These are phyloP conservation scores for Scedosporium aurantiacum DNA, from an alignment of 2,329 filamentous ascomycete species.

Conservation along the genomic window DNA sequence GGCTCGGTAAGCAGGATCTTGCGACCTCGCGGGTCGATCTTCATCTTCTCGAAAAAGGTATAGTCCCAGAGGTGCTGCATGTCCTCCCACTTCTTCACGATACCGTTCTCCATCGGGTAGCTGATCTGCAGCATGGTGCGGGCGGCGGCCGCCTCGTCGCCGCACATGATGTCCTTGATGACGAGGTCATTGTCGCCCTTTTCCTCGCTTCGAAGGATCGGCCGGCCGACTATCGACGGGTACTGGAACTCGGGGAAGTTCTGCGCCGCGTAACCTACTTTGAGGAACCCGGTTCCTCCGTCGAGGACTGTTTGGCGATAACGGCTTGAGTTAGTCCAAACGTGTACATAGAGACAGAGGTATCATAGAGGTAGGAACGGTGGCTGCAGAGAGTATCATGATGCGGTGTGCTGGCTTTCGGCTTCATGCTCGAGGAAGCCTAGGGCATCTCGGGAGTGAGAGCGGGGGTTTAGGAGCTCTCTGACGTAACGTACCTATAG, in stretches of 20 bases:
- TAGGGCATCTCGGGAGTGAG: conserved; percentile 7
- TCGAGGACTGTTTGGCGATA: conserved; percentile 65
- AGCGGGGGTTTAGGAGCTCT: conserved; percentile 2
- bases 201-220: conserved; percentile 95
- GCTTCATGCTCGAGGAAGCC: conserved; percentile 9
- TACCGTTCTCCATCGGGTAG: conserved; percentile 99
- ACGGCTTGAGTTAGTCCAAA: no score
- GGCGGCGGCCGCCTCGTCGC: conserved; percentile 91
- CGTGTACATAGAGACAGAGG: conserved; percentile 5
- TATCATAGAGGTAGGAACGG: conserved; percentile 4
- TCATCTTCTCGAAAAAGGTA: conserved; percentile 95
- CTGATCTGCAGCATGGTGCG: conserved; percentile 97
- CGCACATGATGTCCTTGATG: conserved; percentile 99
- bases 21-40: conserved; percentile 77
- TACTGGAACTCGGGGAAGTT: conserved; percentile 99
- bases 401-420: background rate
- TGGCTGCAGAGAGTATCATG: background rate
- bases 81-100: conserved; percentile 99
- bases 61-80: conserved; percentile 99
- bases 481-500: conserved; percentile 5
- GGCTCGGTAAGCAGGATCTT: conserved; percentile 98
- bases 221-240: conserved; percentile 94
- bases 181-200: conserved; percentile 49
- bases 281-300: conserved; percentile 98
- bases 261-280: conserved; percentile 97